Base-by-base conservation (phyloP, 768 basidiomycete genomes). In the Mycena albidolilacea region DNA sequence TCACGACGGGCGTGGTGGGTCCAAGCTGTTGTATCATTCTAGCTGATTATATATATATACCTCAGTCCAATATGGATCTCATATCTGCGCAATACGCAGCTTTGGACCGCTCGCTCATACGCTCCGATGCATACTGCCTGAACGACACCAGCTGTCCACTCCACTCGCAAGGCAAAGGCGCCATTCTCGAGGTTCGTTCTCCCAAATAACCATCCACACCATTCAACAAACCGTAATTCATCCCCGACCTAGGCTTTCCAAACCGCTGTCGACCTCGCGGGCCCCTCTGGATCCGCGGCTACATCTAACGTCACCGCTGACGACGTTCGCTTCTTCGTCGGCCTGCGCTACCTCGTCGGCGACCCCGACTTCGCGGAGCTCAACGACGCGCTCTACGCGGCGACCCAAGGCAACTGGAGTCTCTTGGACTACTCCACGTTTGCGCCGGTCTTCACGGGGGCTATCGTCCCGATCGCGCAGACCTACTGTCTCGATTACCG, bases 401-500 rank as follows among this genome's bases (percentile, higher is more conserved):
- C 67, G n/a, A 60, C 58, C 7, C 67, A 68, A 46, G 67, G 67
- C 30, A 68, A 68, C 37, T 68, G 67, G 67, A 68, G 46, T 46
- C 23, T 61, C 17, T 58, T 68, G 39, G 41, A 60, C 38, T 68
- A 38, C n/a, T 9, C 58, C 21, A 8, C 15, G 12, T 50, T 59
- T 23, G 67, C 58, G 23, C 58, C 58, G 44, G 17, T 52, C n/a
- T 68, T 60, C 14, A 68, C 67, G 23, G 37, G 15, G 12, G 30
- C 67, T 17, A 59, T 60, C 57, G 67, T 59, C 37, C 58, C 67
- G 46, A 46, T 68, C 44, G 46, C 67, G 46, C 57, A 59, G 35
- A 68, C 67, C 15, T 68, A 68, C 46, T 68, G 67, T 61, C 41
- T 68, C 7, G 67, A 68, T 68, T 68, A 68, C 14, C 59, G 67